A percentile compares a stretch with the other conserved stretches of the same genome.
Conservation (phyloP, 2,329 filamentous ascomycete species). For the Calonectria honghensis region DNA sequence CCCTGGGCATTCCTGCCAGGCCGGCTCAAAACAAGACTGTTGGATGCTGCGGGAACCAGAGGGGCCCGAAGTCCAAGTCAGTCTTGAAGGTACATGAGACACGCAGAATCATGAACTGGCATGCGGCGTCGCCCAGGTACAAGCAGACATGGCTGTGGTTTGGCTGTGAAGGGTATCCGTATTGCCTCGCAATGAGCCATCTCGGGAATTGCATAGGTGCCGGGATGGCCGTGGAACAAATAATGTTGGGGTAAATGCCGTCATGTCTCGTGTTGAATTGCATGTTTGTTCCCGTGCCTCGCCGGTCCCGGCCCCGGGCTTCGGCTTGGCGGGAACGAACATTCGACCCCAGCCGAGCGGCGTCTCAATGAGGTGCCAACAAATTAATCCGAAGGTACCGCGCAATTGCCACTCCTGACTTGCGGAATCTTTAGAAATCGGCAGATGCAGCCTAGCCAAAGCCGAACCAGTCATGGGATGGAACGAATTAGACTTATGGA, state of each 20-base stretch:
- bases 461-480: constrained; percentile 22
- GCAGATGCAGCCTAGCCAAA: not conserved
- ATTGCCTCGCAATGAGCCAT: not conserved
- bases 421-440: constrained; percentile 1
- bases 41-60: constrained; percentile 9
- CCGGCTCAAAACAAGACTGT: constrained; percentile 2
- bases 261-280: constrained; percentile 44
- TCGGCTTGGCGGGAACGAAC: not conserved
- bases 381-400: constrained; percentile 14
- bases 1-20: constrained; percentile 29
- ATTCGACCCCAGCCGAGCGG: constrained; percentile 8
- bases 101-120: constrained; percentile 40
- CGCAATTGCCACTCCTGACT: not conserved
- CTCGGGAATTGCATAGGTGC: constrained; percentile 14
- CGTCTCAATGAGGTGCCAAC: constrained; percentile 14
- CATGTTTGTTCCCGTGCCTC: constrained; percentile 42
- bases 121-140: constrained; percentile 38
- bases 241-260: constrained; percentile 36
- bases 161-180: constrained; percentile 23
- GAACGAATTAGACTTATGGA: not conserved
- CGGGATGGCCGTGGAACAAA: constrained; percentile 21
- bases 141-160: constrained; percentile 3
- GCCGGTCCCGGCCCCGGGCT: constrained; percentile 22
- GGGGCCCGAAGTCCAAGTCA: not conserved
- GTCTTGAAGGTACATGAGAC: constrained; percentile 5